These are phyloP conservation scores for Myxozyma monticola DNA, from an alignment of 805 yeast species.

Conservation along the genomic window DNA sequence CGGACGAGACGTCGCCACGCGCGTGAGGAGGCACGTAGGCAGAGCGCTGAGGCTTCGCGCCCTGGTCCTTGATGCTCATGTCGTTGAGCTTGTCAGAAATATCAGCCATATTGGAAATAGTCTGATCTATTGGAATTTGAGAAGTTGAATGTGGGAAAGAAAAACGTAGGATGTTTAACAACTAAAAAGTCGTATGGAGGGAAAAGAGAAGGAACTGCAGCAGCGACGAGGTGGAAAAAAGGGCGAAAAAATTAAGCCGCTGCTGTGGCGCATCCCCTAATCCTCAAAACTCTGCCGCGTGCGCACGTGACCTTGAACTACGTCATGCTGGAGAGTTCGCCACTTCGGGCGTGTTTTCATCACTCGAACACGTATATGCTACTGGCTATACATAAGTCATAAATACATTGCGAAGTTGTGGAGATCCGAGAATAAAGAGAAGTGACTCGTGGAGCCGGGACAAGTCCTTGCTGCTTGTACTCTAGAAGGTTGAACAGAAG, in stretches of 20 bases:
- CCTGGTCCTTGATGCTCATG: constrained; percentile 20
- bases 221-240: constrained; percentile 6
- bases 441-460: no score
- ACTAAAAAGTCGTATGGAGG: constrained; percentile 6
- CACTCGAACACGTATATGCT: no score
- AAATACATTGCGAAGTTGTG: no score
- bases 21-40: constrained; percentile 60
- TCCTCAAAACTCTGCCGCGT: no score
- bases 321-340: no score
- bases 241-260: constrained; percentile 5
- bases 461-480: no score
- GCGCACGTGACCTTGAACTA: no score
- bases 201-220: not conserved
- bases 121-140: not conserved
- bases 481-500: no score
- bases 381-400: no score
- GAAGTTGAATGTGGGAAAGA: not conserved
- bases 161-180: not conserved
- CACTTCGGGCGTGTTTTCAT: no score
- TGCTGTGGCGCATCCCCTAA: no score
- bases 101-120: constrained; percentile 27
- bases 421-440: no score
- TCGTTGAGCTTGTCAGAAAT: constrained; percentile 26
- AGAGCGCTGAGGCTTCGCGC: not conserved
- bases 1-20: constrained; percentile 28